Conservation (phyloP, 2,329 filamentous ascomycete species). For the Corinectria fuckeliana region DNA sequence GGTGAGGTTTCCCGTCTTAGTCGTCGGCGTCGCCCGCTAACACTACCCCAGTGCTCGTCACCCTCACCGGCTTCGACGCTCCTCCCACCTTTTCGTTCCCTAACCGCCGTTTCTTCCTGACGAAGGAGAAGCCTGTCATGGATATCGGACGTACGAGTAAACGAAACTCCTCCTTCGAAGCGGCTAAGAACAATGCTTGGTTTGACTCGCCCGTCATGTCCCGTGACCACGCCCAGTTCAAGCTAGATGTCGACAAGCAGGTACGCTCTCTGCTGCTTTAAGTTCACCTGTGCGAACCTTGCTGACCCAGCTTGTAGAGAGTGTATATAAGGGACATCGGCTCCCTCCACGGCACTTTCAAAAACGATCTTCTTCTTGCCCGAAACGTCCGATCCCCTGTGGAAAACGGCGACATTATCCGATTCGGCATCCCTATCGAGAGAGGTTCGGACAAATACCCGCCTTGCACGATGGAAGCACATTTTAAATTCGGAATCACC, state of each 20-base stretch:
- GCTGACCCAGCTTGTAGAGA: constrained; percentile 44
- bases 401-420: constrained; percentile 40
- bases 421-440: constrained; percentile 47
- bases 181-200: constrained; percentile 63
- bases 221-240: constrained; percentile 66
- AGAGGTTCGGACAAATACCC: constrained; percentile 44
- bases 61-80: constrained; percentile 35
- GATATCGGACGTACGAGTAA: constrained; percentile 55
- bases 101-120: constrained; percentile 42
- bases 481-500: constrained; percentile 37
- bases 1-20: constrained; percentile 21
- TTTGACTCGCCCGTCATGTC: constrained; percentile 78
- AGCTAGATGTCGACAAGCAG: constrained; percentile 50
- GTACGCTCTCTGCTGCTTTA: constrained; percentile 43
- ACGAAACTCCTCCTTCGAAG: constrained; percentile 43
- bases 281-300: neutral
- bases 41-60: constrained; percentile 40
- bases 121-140: constrained; percentile 37
- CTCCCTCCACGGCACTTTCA: constrained; percentile 61
- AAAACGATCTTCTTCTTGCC: constrained; percentile 44
- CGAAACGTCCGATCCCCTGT: constrained; percentile 28
- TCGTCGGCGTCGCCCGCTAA: constrained; percentile 16
- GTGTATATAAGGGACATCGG: constrained; percentile 53
- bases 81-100: constrained; percentile 29
- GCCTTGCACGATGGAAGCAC: constrained; percentile 47